These are phyloP conservation scores for Thielaviopsis cerberus DNA, from an alignment of 2,329 filamentous ascomycete species.

Conservation along the genomic window DNA sequence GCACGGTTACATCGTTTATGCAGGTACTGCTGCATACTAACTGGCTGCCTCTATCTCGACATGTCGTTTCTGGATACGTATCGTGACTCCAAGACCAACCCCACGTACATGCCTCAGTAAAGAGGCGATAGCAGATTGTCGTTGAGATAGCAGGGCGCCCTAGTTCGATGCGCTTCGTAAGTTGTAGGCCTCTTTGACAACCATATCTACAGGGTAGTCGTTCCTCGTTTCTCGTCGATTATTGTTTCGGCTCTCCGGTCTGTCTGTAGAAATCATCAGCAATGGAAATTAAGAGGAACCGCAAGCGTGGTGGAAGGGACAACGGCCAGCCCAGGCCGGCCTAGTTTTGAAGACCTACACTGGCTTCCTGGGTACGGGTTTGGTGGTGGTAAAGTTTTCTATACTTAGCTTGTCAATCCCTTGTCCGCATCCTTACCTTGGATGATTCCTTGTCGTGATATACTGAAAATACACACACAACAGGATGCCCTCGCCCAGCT, in stretches of 20 bases:
- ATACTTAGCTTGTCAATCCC: neutral
- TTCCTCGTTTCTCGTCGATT: neutral
- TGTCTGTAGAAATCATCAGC: neutral
- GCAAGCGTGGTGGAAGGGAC: too few species aligned
- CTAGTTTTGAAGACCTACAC: neutral
- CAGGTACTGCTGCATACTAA: too few species aligned
- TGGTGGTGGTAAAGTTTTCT: neutral
- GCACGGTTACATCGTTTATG: too few species aligned
- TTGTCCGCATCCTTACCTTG: neutral
- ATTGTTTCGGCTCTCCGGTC: neutral
- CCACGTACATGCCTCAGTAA: too few species aligned
- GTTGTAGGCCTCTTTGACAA: neutral
- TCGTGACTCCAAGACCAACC: too few species aligned
- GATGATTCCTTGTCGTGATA: neutral
- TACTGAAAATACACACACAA: neutral
- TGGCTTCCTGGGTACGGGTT: neutral
- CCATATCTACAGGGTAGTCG: neutral
- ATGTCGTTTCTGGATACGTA: too few species aligned
- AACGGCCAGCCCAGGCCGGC: neutral
- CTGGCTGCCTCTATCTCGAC: too few species aligned
- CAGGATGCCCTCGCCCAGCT: too few species aligned
- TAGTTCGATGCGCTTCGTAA: neutral
- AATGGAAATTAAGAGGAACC: neutral
- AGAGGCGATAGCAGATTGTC: too few species aligned
- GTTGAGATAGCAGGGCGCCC: neutral